Percentiles rank a stretch among this genome's conserved stretches.
Evolutionary conservation across 139 green algal genomes (phyloP).

Genomic region (Auxenochlorella pyrenoidosa): DNA sequence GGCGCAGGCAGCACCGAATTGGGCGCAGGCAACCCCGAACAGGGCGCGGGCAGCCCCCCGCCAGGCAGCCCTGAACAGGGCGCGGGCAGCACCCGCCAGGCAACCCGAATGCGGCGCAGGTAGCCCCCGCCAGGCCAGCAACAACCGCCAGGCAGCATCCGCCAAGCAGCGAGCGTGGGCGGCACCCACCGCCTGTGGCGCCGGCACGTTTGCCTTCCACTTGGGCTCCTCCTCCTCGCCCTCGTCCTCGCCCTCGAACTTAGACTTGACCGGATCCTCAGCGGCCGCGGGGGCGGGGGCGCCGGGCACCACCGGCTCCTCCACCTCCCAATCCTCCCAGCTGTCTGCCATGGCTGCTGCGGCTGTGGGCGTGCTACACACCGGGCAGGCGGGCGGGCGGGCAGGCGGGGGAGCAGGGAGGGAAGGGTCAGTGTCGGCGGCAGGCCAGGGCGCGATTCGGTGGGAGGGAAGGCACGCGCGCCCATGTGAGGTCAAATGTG

Average conservation of each 20-base stretch:
- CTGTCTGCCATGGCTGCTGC: constrained; percentile 1
- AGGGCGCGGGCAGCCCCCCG: too few relatives aligned
- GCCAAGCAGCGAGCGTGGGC: background rate
- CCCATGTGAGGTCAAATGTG: too few relatives aligned
- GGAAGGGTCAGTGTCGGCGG: too few relatives aligned
- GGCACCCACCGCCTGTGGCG: constrained; percentile 52
- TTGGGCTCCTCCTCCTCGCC: constrained; percentile 61
- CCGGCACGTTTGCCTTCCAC: constrained; percentile 56
- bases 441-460: too few relatives aligned
- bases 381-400: background rate
- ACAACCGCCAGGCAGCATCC: too few relatives aligned
- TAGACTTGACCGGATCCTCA: constrained; percentile 22
- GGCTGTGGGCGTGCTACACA: background rate
- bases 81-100: too few relatives aligned
- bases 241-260: constrained; percentile 65
- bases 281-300: background rate
- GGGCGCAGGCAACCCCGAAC: too few relatives aligned
- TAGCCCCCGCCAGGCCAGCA: too few relatives aligned
- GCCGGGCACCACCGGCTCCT: constrained; percentile 40
- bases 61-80: too few relatives aligned
- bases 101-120: too few relatives aligned
- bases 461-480: too few relatives aligned
- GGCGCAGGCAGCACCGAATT: too few relatives aligned
- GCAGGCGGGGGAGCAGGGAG: background rate
- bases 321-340: constrained; percentile 66